These are phyloP conservation scores for Porodaedalea pini DNA, from an alignment of 1,284 basidiomycete species.

Conservation along the genomic window DNA sequence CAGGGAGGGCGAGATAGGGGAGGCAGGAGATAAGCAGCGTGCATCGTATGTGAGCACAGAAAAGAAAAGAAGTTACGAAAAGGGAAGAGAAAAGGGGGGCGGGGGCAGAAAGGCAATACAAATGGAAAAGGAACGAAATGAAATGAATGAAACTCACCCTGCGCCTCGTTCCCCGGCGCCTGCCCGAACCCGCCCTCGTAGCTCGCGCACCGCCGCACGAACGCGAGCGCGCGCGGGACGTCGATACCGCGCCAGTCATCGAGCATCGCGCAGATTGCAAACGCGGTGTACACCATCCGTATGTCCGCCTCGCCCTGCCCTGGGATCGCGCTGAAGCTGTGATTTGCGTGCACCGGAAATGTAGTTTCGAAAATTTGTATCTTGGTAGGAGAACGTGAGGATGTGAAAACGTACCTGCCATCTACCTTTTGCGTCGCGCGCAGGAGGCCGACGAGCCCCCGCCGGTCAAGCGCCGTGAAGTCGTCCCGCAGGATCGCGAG, in stretches of 20 bases:
- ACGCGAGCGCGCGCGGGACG: conserved; percentile 54
- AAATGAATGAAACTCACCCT: conserved; percentile 47
- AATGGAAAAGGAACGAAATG: not conserved
- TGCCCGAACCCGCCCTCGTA: conserved; percentile 94
- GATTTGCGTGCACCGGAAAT: not conserved
- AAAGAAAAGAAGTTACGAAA: not conserved
- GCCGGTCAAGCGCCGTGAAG: conserved; percentile 61
- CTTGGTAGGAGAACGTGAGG: not conserved
- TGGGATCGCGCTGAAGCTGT: conserved; percentile 76
- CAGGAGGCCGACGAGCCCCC: conserved; percentile 62
- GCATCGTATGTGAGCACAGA: not conserved
- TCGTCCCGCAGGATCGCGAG: conserved; percentile 84
- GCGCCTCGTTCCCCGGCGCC: conserved; percentile 76
- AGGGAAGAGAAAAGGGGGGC: not conserved
- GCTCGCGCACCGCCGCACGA: conserved; percentile 71
- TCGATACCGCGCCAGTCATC: conserved; percentile 76
- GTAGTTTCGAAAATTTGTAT: not conserved
- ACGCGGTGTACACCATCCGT: conserved; percentile 86
- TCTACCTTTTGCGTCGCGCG: conserved; percentile 69
- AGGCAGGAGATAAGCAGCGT: not conserved
- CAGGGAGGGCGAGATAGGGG: not conserved
- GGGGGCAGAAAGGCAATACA: not conserved
- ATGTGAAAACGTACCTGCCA: conserved; percentile 61
- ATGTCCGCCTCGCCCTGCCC: conserved; percentile 67
- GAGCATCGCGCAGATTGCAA: conserved; percentile 76